These are phyloP conservation scores for Populus deltoides DNA, from an alignment of 345 rosid genomes.

Conservation along the genomic window DNA sequence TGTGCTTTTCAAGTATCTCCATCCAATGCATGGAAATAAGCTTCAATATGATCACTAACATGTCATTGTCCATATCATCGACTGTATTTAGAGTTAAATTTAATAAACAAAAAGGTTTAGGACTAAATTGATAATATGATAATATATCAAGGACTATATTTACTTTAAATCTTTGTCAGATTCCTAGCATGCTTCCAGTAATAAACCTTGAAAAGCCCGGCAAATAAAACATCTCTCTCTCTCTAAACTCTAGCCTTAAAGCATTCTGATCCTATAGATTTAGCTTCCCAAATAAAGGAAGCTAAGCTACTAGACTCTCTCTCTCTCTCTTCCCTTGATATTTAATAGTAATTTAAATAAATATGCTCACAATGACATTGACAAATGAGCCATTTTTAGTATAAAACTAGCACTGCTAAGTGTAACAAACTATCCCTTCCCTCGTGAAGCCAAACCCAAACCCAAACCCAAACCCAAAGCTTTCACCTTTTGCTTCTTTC, in stretches of 20 bases:
- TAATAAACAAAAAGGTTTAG: no score
- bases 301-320: background rate
- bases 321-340: background rate
- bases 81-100: no score
- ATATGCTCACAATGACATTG: background rate
- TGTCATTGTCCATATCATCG: no score
- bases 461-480: constrained; percentile 2
- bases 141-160: no score
- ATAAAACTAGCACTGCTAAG: background rate
- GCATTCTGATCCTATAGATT: background rate
- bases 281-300: background rate
- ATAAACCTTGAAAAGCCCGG: constrained; percentile 18
- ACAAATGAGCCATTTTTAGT: background rate
- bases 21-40: no score
- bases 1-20: no score
- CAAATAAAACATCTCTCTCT: background rate
- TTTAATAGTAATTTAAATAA: background rate
- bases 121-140: no score
- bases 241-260: background rate
- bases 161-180: background rate
- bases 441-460: background rate
- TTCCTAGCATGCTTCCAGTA: background rate
- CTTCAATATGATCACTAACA: no score
- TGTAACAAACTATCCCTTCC: background rate
- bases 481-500: background rate